A percentile compares a stretch with the other conserved stretches of the same genome.
Evolutionary conservation across 371 early-diverging fungal species (phyloP).

Genomic region (Actinomortierella ambigua): DNA sequence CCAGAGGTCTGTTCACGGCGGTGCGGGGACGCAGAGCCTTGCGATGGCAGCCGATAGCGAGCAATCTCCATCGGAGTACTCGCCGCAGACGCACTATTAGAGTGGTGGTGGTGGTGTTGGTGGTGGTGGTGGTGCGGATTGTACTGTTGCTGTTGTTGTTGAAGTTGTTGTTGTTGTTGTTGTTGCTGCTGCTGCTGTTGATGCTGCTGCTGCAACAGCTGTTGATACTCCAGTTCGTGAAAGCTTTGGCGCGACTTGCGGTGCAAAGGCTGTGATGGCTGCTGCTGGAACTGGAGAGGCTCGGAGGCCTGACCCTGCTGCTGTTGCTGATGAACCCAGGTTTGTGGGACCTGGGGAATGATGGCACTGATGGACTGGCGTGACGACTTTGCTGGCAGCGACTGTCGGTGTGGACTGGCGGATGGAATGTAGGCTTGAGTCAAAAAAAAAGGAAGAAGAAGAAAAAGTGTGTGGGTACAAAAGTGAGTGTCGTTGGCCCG

Average conservation of each 20-base stretch:
- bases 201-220: slow-evolving; percentile 13
- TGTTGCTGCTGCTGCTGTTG: slow-evolving; percentile 25
- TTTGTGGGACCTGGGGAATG: slow-evolving; percentile 24
- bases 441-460: not conserved
- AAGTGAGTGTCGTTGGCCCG: not conserved
- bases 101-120: slow-evolving; percentile 35
- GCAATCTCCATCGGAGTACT: slow-evolving; percentile 6
- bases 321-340: slow-evolving; percentile 21
- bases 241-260: slow-evolving; percentile 16
- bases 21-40: slow-evolving; percentile 21
- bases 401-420: slow-evolving; percentile 22
- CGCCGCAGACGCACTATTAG: slow-evolving; percentile 4
- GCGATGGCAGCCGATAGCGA: slow-evolving; percentile 19
- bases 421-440: slow-evolving; percentile 16
- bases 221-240: slow-evolving; percentile 24
- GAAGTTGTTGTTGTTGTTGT: slow-evolving; percentile 15
- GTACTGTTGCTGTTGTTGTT: slow-evolving; percentile 37
- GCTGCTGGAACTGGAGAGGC: slow-evolving; percentile 10
- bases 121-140: slow-evolving; percentile 40
- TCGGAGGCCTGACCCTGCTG: slow-evolving; percentile 11
- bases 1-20: slow-evolving; percentile 21
- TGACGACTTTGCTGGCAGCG: slow-evolving; percentile 29
- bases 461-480: not conserved
- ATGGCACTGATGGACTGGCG: slow-evolving; percentile 23
- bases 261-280: slow-evolving; percentile 13